Evolutionary conservation across 2,329 filamentous ascomycete species (phyloP).

Genomic region (Talaromyces sp.): DNA sequence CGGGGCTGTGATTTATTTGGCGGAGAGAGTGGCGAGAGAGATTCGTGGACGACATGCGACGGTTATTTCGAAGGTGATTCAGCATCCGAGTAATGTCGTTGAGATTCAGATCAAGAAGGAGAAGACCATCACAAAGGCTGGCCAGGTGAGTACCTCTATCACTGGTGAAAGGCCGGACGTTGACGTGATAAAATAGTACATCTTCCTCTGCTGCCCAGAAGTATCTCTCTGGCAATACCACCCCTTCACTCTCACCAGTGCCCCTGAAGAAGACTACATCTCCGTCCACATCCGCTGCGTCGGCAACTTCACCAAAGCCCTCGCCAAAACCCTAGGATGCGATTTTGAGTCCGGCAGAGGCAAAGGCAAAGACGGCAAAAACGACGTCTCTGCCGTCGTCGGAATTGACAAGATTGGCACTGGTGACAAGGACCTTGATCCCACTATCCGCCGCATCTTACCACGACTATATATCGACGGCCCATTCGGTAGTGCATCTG

Average conservation of each 20-base stretch:
- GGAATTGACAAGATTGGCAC: constrained; percentile 61
- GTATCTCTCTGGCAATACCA: constrained; percentile 88
- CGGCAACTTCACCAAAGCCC: constrained; percentile 74
- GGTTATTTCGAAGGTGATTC: constrained; percentile 83
- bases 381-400: constrained; percentile 62
- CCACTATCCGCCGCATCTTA: constrained; percentile 68
- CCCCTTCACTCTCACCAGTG: constrained; percentile 81
- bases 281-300: constrained; percentile 80
- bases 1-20: constrained; percentile 74
- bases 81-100: constrained; percentile 83
- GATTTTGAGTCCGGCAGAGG: constrained; percentile 57
- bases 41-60: constrained; percentile 78
- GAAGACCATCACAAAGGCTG: constrained; percentile 74
- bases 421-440: constrained; percentile 57
- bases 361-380: constrained; percentile 32
- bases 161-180: too few species aligned
- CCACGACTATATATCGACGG: constrained; percentile 81
- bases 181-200: constrained; percentile 55
- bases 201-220: constrained; percentile 83
- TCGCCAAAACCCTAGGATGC: constrained; percentile 72
- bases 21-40: constrained; percentile 76
- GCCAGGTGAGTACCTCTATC: constrained; percentile 51
- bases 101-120: constrained; percentile 94
- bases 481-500: constrained; percentile 80
- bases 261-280: constrained; percentile 86